Percentiles rank a stretch among this genome's conserved stretches.
Conservation (phyloP, 2,329 filamentous ascomycete species). For the Drechslerella dactyloides region DNA sequence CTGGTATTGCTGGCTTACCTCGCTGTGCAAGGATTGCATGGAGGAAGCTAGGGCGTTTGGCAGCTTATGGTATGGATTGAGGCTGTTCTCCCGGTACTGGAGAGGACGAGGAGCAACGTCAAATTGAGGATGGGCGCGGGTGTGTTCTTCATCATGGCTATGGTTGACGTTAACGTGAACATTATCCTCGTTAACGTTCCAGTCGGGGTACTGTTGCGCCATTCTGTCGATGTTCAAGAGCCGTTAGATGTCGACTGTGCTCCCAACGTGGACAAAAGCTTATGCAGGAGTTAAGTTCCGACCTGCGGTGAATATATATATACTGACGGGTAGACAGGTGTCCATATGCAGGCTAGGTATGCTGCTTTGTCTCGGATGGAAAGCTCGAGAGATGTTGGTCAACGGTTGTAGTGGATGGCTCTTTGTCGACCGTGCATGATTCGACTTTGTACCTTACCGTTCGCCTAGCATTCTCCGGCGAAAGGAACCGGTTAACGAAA, state of each 20-base stretch:
- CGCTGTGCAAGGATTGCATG: slow-evolving; percentile 45
- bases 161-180: no score
- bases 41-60: slow-evolving; percentile 26
- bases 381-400: no score
- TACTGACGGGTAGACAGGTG: neutral
- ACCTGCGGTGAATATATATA: slow-evolving; percentile 41
- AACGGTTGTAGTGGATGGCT: slow-evolving; percentile 13
- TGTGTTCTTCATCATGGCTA: neutral
- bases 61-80: slow-evolving; percentile 25
- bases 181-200: slow-evolving; percentile 25
- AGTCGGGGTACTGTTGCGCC: slow-evolving; percentile 42
- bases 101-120: slow-evolving; percentile 37
- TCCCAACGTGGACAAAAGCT: slow-evolving; percentile 49
- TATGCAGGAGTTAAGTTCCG: slow-evolving; percentile 28
- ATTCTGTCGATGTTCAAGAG: slow-evolving; percentile 17
- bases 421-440: neutral
- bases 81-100: slow-evolving; percentile 34
- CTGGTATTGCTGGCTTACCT: slow-evolving; percentile 41
- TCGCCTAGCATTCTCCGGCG: neutral
- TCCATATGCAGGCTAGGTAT: neutral
- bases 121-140: slow-evolving; percentile 19
- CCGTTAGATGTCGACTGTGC: slow-evolving; percentile 8
- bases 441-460: neutral
- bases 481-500: slow-evolving; percentile 1
- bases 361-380: neutral